Evolutionary conservation across 176 grass and related monocot species (phyloP), one percentile per base, ranked within the genome.

Genomic region (Raddia guianensis): DNA sequence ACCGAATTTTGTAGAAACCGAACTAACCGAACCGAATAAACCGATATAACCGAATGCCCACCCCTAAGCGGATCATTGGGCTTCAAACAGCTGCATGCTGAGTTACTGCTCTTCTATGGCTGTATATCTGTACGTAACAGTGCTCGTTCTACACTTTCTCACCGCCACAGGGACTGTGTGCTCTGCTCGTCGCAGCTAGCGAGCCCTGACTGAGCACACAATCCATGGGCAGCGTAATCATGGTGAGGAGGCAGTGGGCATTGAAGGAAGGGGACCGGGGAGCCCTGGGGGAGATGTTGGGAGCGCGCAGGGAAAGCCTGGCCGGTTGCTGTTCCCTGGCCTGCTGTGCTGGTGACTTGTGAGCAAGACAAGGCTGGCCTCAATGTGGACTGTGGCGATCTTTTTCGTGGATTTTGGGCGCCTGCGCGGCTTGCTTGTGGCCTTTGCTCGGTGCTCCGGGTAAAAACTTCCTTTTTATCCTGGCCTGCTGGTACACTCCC

Each of bases 341-440:
- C 44, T 77, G 87, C 82, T 82, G 27, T 77, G 87, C 82, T 82
- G 27, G 77, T 66, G 71, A 35, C 82, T 82, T 18, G 77, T 66
- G 71, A 35, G 56, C 78, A 57, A 82, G 87, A 89, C 82, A 89
- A 77, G 78, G 27, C 57, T 89, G 46, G 58, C 51, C 5, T 82
- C 74, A 78, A 7, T 82, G 66, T 82, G 77, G 71, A 77, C 83
- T 77, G 82, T 77, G 50, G 42, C 72, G 1, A 85, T 89, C 78
- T 82, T 82, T 82, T 82, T 32, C 14, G 72, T 82, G 48, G 72
- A 82, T 89, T 77, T 35, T 76, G 75, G 69, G 34, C 19, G 14
- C 15, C 15, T 68, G 34, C 4, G 53, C 49, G 16, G 48, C 32
- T 56, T 59, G 62, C 27, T 49, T 49, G 45, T 7, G 5, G 3